Conservation (phyloP, 768 basidiomycete genomes). For the Hysterangium stoloniferum region DNA sequence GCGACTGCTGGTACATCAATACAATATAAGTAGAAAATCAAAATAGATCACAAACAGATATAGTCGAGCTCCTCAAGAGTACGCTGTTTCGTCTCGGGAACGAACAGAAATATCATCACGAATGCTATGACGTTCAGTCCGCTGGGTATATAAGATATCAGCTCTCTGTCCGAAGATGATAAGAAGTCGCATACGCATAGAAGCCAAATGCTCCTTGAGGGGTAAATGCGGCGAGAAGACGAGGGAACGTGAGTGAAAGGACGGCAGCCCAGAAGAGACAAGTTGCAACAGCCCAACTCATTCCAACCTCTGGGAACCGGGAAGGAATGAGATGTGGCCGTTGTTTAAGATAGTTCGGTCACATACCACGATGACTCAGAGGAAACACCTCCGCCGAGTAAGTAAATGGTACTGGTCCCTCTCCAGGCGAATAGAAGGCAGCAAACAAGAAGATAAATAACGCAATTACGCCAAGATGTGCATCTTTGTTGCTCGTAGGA, state of each 20-base stretch:
- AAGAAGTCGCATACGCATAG: constrained; percentile 16
- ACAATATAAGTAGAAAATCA: no score
- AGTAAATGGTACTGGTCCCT: constrained; percentile 30
- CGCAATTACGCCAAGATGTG: constrained; percentile 35
- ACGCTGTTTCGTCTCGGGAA: constrained; percentile 35
- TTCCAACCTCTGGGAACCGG: constrained; percentile 18
- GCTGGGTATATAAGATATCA: constrained; percentile 21
- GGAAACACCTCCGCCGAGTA: constrained; percentile 27
- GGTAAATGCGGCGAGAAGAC: constrained; percentile 39
- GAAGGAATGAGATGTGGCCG: constrained; percentile 12
- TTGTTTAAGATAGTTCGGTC: constrained; percentile 21
- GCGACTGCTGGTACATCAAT: no score
- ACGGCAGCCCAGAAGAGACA: constrained; percentile 45
- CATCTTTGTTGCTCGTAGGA: constrained; percentile 20
- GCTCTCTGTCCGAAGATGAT: not conserved
- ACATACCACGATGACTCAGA: constrained; percentile 23
- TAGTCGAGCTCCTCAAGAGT: constrained; percentile 18
- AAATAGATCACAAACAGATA: not conserved
- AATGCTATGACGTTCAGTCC: constrained; percentile 43
- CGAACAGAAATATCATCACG: constrained; percentile 46
- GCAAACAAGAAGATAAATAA: constrained; percentile 29
- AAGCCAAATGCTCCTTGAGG: constrained; percentile 20
- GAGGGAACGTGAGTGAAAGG: constrained; percentile 52
- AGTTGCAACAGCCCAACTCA: constrained; percentile 49
- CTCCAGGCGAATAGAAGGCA: constrained; percentile 28